Conservation (phyloP, 352 stramenopile genomes). For the Phytophthora ramorum region DNA sequence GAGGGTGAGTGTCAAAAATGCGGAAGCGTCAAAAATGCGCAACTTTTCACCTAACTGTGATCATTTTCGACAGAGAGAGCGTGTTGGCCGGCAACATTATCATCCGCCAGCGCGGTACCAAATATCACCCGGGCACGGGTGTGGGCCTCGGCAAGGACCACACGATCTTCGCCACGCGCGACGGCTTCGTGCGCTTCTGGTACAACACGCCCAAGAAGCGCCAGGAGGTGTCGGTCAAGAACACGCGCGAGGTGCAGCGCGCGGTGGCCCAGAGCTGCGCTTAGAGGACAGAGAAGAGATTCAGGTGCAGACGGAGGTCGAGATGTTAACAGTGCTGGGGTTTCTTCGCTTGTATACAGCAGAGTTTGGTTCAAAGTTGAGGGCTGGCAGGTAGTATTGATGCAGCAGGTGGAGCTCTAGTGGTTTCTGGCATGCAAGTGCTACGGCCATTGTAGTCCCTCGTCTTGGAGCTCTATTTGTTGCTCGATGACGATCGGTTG, state of each 20-base stretch:
- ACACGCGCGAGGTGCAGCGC: constrained; percentile 66
- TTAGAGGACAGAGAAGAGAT: constrained; percentile 19
- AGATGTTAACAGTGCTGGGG: constrained; percentile 17
- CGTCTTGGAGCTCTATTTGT: constrained; percentile 8
- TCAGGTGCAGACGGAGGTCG: neutral
- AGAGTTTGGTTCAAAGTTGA: neutral
- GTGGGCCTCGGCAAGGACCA: constrained; percentile 95
- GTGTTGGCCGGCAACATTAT: constrained; percentile 97
- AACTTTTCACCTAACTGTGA: neutral
- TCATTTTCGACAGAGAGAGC: constrained; percentile 48
- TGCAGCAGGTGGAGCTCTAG: too few relatives aligned
- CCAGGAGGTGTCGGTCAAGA: constrained; percentile 88
- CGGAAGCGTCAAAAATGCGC: constrained; percentile 2
- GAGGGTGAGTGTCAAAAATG: constrained; percentile 58
- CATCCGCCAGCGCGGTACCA: constrained; percentile 97
- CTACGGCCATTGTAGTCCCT: neutral
- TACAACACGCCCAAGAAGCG: constrained; percentile 88
- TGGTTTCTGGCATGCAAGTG: neutral
- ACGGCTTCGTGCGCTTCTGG: constrained; percentile 93
- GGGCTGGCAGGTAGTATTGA: too few relatives aligned
- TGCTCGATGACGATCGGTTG: constrained; percentile 20
- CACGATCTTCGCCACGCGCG: constrained; percentile 91
- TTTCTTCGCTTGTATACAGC: constrained; percentile 10
- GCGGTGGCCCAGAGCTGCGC: constrained; percentile 28
- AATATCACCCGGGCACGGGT: constrained; percentile 94